phyloP scores from a whole-genome alignment of 2,329 filamentous ascomycete genomes.

The Aspergillus sp. region DNA sequence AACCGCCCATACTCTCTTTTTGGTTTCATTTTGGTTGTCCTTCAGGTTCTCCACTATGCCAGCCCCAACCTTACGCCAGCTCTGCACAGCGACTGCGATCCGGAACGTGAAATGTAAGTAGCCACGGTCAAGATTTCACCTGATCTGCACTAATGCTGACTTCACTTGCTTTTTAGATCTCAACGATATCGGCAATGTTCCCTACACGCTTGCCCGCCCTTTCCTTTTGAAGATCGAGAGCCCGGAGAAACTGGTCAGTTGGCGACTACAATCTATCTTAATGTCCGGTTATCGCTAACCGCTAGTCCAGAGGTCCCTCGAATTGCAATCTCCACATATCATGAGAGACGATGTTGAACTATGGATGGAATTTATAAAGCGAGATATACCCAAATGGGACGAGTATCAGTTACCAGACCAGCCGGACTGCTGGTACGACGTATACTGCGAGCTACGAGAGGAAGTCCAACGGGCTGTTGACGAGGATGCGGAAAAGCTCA shows the following conservation, averaged over 20 bases:
- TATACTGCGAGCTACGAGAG: conserved; percentile 69
- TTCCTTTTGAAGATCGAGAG: conserved; percentile 72
- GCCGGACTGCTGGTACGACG: conserved; percentile 70
- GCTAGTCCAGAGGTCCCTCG: conserved; percentile 55
- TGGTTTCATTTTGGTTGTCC: conserved; percentile 17
- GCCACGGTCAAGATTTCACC: not conserved
- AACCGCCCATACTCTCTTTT: conserved; percentile 15
- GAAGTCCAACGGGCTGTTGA: conserved; percentile 59
- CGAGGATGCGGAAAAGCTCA: conserved; percentile 59
- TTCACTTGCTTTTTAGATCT: conserved; percentile 47
- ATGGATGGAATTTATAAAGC: conserved; percentile 76
- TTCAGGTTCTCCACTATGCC: conserved; percentile 28
- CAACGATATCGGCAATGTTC: conserved; percentile 69
- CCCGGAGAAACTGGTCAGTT: conserved; percentile 67
- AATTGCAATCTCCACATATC: conserved; percentile 75
- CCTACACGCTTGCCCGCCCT: conserved; percentile 63
- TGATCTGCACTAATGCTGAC: not conserved
- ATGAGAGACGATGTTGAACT: conserved; percentile 67
- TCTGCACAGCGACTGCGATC: conserved; percentile 37
- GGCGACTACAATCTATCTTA: not conserved
- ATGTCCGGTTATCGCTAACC: conserved; percentile 5
- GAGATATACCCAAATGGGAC: conserved; percentile 69
- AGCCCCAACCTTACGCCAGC: conserved; percentile 34
- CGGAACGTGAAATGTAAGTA: conserved; percentile 38
- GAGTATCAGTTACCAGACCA: conserved; percentile 66